Evolutionary conservation across 371 early-diverging fungal genomes (phyloP), one percentile per base, ranked within the genome.

Genomic region (Apophysomyces ossiformis): DNA sequence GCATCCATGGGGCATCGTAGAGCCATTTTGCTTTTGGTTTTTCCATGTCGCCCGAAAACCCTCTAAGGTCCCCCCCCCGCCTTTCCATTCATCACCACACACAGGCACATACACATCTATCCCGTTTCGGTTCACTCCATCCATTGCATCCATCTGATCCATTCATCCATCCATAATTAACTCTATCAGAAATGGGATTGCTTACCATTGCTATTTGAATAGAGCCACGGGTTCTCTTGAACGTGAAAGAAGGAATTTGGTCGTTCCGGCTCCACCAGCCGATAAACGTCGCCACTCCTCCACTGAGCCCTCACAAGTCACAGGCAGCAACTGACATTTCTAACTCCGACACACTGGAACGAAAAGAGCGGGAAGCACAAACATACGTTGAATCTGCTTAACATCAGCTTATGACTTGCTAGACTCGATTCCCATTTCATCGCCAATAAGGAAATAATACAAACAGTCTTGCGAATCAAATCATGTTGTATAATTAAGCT

Each of bases 151-250:
- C 54, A 50, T 50, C 54, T 18, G 21, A n/a, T 26, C 54, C 54
- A 50, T 50, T 26, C 54, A 50, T 50, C 54, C 54, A 50, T 50
- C 54, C 54, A 50, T 21, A 18, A 18, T 21, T 21, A 50, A 7
- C n/a, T 12, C 46, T 21, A 50, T 18, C 21, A 9, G 54, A 50
- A 50, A 50, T 50, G 18, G 18, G 18, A 50, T 50, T 21, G 54
- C 54, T 21, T 50, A 50, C 54, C 54, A 50, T 50, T 50, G 54
- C 54, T 50, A 26, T 50, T 50, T 16, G 16, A 50, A 50, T 50
- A 50, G 54, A 50, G 54, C 54, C 54, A 50, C 54, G 54, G 54
- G 54, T 50, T 50, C 54, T 50, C 54, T 50, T 50, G 54, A 50
- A 50, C 54, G 54, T 50, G 54, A 50, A 50, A 50, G 54, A 50